Percentiles rank a stretch among this genome's conserved stretches.
Conservation (phyloP, 768 basidiomycete genomes). For the Cystofilobasidium capitatum region DNA sequence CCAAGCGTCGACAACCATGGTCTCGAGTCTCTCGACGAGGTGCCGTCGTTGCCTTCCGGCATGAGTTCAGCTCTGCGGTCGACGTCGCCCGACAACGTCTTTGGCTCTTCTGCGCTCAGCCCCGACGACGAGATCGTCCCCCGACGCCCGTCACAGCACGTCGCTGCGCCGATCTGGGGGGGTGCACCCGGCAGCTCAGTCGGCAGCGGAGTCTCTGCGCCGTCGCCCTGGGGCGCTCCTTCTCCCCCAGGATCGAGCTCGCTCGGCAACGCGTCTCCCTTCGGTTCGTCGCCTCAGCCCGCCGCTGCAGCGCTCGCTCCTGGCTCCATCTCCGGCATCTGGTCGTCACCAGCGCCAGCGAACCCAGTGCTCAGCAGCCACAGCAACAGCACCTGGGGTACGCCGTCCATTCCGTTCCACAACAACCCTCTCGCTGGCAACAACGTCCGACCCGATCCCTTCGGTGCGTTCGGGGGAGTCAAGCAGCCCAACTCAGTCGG, state of each 20-base stretch:
- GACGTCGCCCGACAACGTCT: slow-evolving; percentile 8
- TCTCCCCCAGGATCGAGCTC: neutral
- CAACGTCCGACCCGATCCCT: neutral
- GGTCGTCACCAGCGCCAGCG: slow-evolving; percentile 6
- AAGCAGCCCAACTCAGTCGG: too few relatives aligned
- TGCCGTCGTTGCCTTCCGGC: slow-evolving; percentile 1
- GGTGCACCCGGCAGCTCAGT: slow-evolving; percentile 8
- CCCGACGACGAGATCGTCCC: slow-evolving; percentile 28
- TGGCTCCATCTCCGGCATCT: slow-evolving; percentile 3
- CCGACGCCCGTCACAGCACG: slow-evolving; percentile 19
- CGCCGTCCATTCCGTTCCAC: neutral
- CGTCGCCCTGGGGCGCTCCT: neutral
- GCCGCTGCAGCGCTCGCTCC: slow-evolving; percentile 12
- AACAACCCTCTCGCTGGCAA: neutral
- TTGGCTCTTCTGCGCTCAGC: slow-evolving; percentile 25
- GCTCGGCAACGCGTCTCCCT: neutral
- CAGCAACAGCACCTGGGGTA: slow-evolving; percentile 3
- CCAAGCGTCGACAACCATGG: slow-evolving; percentile 11
- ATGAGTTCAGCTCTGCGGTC: slow-evolving; percentile 5
- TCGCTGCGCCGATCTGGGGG: slow-evolving; percentile 21
- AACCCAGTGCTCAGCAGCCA: neutral
- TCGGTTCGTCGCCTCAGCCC: slow-evolving; percentile 17
- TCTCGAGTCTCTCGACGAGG: slow-evolving; percentile 21
- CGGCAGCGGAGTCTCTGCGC: neutral
- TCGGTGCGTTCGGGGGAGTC: neutral